phyloP scores from a whole-genome alignment of 1,284 basidiomycete species.

The Moesziomyces antarcticus region DNA sequence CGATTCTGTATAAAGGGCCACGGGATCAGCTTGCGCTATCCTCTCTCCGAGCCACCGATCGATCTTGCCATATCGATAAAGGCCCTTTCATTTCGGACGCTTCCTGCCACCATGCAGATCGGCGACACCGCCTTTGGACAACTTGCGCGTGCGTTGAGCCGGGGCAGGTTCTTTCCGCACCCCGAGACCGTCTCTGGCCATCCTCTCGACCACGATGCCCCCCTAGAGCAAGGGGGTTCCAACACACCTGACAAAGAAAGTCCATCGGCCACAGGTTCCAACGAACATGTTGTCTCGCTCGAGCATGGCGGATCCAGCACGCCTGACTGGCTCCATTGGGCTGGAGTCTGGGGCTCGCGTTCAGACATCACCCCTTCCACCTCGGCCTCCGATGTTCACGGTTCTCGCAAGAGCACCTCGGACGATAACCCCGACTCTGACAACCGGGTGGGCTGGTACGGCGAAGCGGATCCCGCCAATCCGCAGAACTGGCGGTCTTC shows the following conservation, averaged over 20 bases:
- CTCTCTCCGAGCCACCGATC: not conserved
- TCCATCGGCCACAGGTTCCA: too few species aligned
- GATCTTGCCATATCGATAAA: not conserved
- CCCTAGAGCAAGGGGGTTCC: too few species aligned
- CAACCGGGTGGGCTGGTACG: slow-evolving; percentile 69
- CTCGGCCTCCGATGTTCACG: not conserved
- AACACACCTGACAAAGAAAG: not conserved
- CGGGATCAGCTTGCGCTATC: too few species aligned
- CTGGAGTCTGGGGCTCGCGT: slow-evolving; percentile 1
- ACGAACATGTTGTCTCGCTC: not conserved
- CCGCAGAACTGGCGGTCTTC: slow-evolving; percentile 55
- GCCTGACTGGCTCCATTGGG: not conserved
- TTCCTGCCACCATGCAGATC: slow-evolving; percentile 2
- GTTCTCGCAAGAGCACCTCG: not conserved
- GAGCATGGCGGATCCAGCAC: not conserved
- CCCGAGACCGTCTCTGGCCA: not conserved
- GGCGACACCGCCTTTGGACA: slow-evolving; percentile 14
- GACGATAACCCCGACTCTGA: slow-evolving; percentile 7
- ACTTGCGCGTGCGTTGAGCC: not conserved
- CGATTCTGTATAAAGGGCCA: too few species aligned
- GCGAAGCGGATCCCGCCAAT: slow-evolving; percentile 50
- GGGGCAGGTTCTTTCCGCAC: slow-evolving; percentile 4
- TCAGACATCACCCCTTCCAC: not conserved
- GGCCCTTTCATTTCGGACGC: too few species aligned
- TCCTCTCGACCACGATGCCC: too few species aligned